Evolutionary conservation across 176 grass and related monocot species (phyloP).

Genomic region (Aegilops speltoides): DNA sequence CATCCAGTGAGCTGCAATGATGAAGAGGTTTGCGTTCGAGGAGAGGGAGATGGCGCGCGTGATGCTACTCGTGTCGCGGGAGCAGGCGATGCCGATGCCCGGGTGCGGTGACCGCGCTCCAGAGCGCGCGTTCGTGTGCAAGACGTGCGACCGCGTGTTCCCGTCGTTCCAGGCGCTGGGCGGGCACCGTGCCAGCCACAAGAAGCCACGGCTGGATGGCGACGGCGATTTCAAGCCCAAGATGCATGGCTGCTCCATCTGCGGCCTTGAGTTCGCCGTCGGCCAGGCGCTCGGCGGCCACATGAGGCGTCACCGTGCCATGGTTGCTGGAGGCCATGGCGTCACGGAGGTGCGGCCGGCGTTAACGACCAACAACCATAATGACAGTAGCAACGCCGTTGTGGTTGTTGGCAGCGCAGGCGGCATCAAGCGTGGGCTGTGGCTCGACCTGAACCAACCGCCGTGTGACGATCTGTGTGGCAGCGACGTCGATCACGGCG

Average conservation of each 20-base stretch:
- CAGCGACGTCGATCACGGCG: background rate
- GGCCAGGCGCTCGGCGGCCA: constrained; percentile 71
- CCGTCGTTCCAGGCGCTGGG: constrained; percentile 57
- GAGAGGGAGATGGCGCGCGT: constrained; percentile 52
- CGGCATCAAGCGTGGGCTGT: constrained; percentile 18
- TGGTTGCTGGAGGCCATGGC: background rate
- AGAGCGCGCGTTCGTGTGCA: constrained; percentile 68
- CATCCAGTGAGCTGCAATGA: background rate
- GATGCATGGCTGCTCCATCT: constrained; percentile 64
- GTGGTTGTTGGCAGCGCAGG: too few relatives aligned
- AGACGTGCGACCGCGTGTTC: constrained; percentile 81
- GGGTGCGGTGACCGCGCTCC: background rate
- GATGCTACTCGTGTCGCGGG: constrained; percentile 58
- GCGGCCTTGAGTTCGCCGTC: constrained; percentile 65
- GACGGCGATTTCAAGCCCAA: constrained; percentile 49
- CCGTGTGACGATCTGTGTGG: background rate
- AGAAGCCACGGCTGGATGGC: constrained; percentile 25
- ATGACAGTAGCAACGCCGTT: background rate
- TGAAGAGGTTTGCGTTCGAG: constrained; percentile 44
- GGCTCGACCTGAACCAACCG: constrained; percentile 54
- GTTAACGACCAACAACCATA: background rate
- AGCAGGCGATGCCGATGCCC: background rate
- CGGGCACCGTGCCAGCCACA: constrained; percentile 59
- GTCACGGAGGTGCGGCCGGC: background rate
- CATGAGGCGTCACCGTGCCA: constrained; percentile 64